A percentile compares a stretch with the other conserved stretches of the same genome.
phyloP scores from a whole-genome alignment of 2,329 filamentous ascomycete species.

The Leptodontidium sp. region DNA sequence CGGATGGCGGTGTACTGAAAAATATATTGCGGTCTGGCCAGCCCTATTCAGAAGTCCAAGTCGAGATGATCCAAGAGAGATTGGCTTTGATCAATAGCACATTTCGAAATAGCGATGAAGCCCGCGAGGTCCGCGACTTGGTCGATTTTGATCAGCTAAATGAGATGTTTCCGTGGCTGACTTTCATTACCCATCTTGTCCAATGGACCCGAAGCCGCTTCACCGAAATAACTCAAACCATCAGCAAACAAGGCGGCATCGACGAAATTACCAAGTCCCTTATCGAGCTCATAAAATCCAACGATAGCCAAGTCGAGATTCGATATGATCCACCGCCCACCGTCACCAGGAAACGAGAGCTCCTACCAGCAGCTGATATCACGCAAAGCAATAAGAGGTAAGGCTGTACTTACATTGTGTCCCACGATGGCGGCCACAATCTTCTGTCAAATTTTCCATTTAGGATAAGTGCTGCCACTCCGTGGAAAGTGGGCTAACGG shows the following conservation, averaged over 20 bases:
- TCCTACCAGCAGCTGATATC: conserved; percentile 35
- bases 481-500: background rate
- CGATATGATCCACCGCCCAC: conserved; percentile 28
- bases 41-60: conserved; percentile 42
- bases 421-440: background rate
- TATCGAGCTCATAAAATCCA: conserved; percentile 44
- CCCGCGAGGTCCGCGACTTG: conserved; percentile 37
- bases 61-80: conserved; percentile 48
- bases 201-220: conserved; percentile 56
- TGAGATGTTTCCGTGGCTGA: conserved; percentile 57
- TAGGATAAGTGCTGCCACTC: background rate
- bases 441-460: background rate
- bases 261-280: conserved; percentile 47
- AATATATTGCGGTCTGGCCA: conserved; percentile 40
- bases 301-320: conserved; percentile 40
- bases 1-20: conserved; percentile 47
- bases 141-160: conserved; percentile 55
- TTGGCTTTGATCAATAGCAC: conserved; percentile 49
- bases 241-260: conserved; percentile 54
- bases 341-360: conserved; percentile 17
- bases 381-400: conserved; percentile 29
- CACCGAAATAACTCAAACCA: conserved; percentile 53
- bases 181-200: conserved; percentile 54
- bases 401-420: background rate
- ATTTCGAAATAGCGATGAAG: conserved; percentile 48